Evolutionary conservation across 768 basidiomycete genomes (phyloP).

Genomic region (Tylopilus felleus): DNA sequence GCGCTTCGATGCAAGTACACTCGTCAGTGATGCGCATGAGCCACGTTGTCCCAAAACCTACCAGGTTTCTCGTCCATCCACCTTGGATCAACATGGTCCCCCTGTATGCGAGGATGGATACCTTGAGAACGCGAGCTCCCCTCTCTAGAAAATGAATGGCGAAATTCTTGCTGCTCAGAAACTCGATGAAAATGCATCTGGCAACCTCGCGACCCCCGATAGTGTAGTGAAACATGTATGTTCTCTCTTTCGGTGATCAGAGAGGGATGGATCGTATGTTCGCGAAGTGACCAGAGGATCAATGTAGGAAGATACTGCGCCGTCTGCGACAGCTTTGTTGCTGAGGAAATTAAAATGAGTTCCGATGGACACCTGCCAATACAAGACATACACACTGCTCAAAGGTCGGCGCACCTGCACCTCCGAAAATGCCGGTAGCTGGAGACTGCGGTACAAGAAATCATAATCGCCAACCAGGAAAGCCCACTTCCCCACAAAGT

Average conservation of each 20-base stretch:
- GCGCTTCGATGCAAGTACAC: not conserved
- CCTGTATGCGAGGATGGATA: constrained; percentile 15
- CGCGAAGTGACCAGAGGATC: constrained; percentile 47
- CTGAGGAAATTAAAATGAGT: constrained; percentile 1
- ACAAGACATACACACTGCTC: constrained; percentile 40
- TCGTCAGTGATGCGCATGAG: not conserved
- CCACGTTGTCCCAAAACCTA: not conserved
- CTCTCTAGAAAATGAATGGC: not conserved
- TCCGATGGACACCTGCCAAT: not conserved
- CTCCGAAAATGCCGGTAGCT: constrained; percentile 33
- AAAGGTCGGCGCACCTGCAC: constrained; percentile 46
- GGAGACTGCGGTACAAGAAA: constrained; percentile 43
- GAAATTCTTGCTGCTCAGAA: constrained; percentile 21
- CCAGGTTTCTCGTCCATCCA: constrained; percentile 18
- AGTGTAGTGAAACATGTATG: constrained; percentile 16
- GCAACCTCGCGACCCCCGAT: constrained; percentile 32
- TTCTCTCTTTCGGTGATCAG: constrained; percentile 37
- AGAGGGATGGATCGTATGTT: constrained; percentile 26
- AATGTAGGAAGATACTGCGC: constrained; percentile 27
- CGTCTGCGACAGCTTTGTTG: constrained; percentile 3
- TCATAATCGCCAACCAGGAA: constrained; percentile 53
- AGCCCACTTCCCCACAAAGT: not conserved
- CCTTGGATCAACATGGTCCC: constrained; percentile 6
- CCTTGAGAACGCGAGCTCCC: not conserved
- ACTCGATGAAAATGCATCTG: constrained; percentile 35